Percentiles rank a stretch among this genome's conserved stretches.
These are phyloP conservation scores for Mesembryanthemum crystallinum DNA, from an alignment of 148 eudicot species.

Conservation along the genomic window DNA sequence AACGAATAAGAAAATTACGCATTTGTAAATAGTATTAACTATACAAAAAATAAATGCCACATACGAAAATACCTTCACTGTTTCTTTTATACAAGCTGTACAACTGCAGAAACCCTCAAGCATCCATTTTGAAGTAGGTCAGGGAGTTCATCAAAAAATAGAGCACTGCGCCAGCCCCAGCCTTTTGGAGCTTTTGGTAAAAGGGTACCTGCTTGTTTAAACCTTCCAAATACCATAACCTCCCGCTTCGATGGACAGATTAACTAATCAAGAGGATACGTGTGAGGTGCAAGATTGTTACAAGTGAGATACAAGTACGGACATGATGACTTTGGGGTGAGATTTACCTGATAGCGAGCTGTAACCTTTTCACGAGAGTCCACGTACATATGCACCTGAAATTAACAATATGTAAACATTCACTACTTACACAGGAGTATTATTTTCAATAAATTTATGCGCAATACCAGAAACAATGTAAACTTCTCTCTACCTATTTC, in stretches of 20 bases:
- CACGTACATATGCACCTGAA: conserved; percentile 84
- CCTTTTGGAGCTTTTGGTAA: conserved; percentile 98
- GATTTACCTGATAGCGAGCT: conserved; percentile 85
- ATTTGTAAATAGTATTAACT: background rate
- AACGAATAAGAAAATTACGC: background rate
- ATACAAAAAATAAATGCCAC: background rate
- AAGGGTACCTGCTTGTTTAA: conserved; percentile 91
- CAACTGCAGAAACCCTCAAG: conserved; percentile 83
- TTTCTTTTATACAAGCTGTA: conserved; percentile 70
- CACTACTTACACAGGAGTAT: background rate
- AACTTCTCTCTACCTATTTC: no score
- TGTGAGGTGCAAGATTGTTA: background rate
- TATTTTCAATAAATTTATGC: background rate
- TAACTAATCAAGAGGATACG: conserved; percentile 42
- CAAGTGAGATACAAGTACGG: background rate
- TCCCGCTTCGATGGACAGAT: conserved; percentile 97
- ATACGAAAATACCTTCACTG: background rate
- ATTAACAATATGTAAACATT: conserved; percentile 11
- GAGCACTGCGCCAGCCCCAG: conserved; percentile 99
- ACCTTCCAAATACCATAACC: conserved; percentile 95
- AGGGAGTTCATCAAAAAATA: conserved; percentile 84
- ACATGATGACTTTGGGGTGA: background rate
- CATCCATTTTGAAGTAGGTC: conserved; percentile 89
- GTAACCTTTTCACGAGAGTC: conserved; percentile 97
- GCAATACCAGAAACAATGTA: no score